Percentiles rank a stretch among this genome's conserved stretches.
Evolutionary conservation across 2,329 filamentous ascomycete genomes (phyloP).

Genomic region (Gnomoniopsis sp.): DNA sequence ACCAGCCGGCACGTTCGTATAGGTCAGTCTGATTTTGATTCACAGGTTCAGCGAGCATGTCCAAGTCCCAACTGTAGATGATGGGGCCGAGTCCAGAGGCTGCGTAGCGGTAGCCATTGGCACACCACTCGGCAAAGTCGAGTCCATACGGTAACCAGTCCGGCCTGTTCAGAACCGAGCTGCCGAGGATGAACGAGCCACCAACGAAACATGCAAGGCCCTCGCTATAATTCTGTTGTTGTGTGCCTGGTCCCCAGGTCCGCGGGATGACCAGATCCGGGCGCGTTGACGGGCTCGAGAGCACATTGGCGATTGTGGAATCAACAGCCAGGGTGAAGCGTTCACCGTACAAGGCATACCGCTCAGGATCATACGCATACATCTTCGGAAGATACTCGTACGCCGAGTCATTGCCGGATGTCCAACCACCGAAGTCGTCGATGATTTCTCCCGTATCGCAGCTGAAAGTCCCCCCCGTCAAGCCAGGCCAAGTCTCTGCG

Average conservation of each 20-base stretch:
- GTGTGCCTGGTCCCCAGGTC: background rate
- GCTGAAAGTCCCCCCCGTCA: background rate
- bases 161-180: background rate
- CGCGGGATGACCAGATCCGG: background rate
- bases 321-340: background rate
- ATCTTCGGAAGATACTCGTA: constrained; percentile 9
- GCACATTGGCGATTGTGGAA: constrained; percentile 3
- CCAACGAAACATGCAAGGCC: constrained; percentile 2
- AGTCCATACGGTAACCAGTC: background rate
- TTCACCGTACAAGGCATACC: background rate
- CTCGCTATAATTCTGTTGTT: constrained; percentile 3
- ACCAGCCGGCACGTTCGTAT: constrained; percentile 1
- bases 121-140: background rate
- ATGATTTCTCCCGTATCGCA: background rate
- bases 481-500: background rate
- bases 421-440: constrained; percentile 2
- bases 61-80: background rate
- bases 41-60: background rate
- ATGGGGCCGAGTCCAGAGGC: background rate
- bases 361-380: constrained; percentile 6
- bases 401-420: constrained; percentile 1
- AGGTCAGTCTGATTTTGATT: background rate
- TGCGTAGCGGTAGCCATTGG: background rate
- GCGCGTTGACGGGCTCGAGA: constrained; percentile 2
- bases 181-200: constrained; percentile 1